Conservation (phyloP, 2,329 filamentous ascomycete genomes). For the Fusarium floridanum region DNA sequence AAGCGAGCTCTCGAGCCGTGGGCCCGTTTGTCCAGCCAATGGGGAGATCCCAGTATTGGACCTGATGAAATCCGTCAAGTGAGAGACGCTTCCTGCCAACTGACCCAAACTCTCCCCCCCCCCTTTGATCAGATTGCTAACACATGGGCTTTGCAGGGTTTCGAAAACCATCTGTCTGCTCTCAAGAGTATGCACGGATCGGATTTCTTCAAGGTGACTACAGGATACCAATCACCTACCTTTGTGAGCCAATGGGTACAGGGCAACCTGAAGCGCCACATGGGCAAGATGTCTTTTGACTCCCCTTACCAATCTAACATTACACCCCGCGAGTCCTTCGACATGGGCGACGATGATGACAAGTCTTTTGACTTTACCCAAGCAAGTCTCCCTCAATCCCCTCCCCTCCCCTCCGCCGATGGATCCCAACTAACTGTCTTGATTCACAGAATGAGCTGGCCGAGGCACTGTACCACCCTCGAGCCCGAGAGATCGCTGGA, state of each 20-base stretch:
- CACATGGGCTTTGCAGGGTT: neutral
- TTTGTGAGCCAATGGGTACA: no score
- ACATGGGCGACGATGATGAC: neutral
- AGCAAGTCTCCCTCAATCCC: neutral
- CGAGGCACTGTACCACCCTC: slow-evolving; percentile 35
- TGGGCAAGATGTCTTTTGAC: no score
- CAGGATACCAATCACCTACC: no score
- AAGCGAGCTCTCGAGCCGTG: neutral
- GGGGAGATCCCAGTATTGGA: neutral
- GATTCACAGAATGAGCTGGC: slow-evolving; percentile 29
- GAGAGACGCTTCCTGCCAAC: neutral
- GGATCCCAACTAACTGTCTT: neutral
- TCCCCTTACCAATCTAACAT: no score
- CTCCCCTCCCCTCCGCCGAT: neutral
- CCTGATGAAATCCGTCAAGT: neutral
- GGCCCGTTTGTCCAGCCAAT: neutral
- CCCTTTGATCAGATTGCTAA: neutral
- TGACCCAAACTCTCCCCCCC: neutral
- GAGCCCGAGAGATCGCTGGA: slow-evolving; percentile 19
- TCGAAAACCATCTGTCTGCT: neutral
- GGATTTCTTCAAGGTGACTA: no score
- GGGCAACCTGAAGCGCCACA: no score
- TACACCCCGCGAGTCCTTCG: no score
- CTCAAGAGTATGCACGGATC: neutral
- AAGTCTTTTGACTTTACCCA: neutral